Percentiles rank a stretch among this genome's conserved stretches.
Conservation (phyloP, 768 basidiomycete species). For the Xerocomellus amylosporus region DNA sequence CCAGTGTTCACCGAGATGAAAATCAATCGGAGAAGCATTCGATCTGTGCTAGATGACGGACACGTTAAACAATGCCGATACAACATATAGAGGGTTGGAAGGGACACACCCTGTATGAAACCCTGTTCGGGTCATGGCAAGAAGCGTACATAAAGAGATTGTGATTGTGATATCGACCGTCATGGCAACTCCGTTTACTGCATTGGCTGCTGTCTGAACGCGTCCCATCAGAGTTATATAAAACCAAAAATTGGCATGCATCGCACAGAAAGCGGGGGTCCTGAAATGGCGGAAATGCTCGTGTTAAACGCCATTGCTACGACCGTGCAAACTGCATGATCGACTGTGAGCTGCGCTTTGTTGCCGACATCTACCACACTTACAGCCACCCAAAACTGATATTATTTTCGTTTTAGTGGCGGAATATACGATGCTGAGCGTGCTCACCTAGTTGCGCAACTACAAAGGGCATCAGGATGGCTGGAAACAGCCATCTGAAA, state of each 20-base stretch:
- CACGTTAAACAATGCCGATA: background rate
- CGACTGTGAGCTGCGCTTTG: conserved; percentile 1
- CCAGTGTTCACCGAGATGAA: conserved; percentile 27
- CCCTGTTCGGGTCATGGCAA: conserved; percentile 24
- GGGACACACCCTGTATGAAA: conserved; percentile 15
- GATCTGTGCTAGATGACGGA: conserved; percentile 20
- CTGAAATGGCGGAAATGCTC: conserved; percentile 14
- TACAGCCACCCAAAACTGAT: conserved; percentile 17
- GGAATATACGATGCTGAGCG: background rate
- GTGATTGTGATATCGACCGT: conserved; percentile 13
- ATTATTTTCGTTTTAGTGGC: conserved; percentile 1
- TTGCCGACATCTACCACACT: background rate
- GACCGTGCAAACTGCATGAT: conserved; percentile 14
- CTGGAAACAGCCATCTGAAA: conserved; percentile 19
- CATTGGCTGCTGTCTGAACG: conserved; percentile 14
- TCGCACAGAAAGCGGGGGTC: conserved; percentile 19
- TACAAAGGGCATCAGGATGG: conserved; percentile 18
- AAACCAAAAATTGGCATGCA: background rate
- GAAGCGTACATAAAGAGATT: conserved; percentile 19
- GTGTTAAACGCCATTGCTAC: conserved; percentile 15
- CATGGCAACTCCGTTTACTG: conserved; percentile 13
- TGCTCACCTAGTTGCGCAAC: conserved; percentile 16
- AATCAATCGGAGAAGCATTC: conserved; percentile 24
- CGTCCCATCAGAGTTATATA: conserved; percentile 2
- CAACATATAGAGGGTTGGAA: background rate